Base-by-base conservation (phyloP, 108 stramenopile species). In the Parietichytrium sp. region DNA sequence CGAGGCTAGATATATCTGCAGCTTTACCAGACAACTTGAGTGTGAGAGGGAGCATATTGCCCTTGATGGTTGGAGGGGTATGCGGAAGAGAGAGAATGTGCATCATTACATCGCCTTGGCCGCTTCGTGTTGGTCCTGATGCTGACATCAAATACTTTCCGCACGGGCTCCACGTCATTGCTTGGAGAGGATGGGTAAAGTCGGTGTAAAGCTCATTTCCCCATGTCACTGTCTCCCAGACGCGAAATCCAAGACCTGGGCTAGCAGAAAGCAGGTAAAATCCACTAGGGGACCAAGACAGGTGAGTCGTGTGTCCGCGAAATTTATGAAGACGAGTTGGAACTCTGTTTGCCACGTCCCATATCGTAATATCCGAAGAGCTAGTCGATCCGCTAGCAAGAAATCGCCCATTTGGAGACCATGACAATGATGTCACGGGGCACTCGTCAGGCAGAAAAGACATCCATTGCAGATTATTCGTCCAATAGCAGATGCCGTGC, bases 181-280 rank as follows among this genome's bases (percentile, higher is more conserved):
- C 61, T 25, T 72, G 61, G 6, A 72, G 38, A 33, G 36, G 38
- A 12, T 72, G 61, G 0, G 61, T 6, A 20, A 72, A 72, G 45
- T 72, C 61, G 10, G 61, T 45, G 38, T 42, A 72, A 6, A 72
- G 61, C 42, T 72, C 61, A 27, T 42, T 45, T 6, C 61, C 61
- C 61, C 61, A 72, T 6, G 61, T 45, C 20, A 45, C 45, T 6
- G 61, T 42, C 3, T 72, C 61, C 61, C 61, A 72, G 4, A 72
- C 42, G 8, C 61, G 61, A 72, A 72, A 72, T 13, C 61, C 61
- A n/a, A 72, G 61, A 8, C 61, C 61, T 10, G 38, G 61, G 23
- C 38, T 42, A 0, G 38, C 61, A 23, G 61, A 33, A 20, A 45
- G 45, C 10, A 72, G 61, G 20, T 45, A 72, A 15, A 42, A 16